A percentile compares a stretch with the other conserved stretches of the same genome.
phyloP scores from a whole-genome alignment of 768 basidiomycete species.

The Agrocybe chaxingu region DNA sequence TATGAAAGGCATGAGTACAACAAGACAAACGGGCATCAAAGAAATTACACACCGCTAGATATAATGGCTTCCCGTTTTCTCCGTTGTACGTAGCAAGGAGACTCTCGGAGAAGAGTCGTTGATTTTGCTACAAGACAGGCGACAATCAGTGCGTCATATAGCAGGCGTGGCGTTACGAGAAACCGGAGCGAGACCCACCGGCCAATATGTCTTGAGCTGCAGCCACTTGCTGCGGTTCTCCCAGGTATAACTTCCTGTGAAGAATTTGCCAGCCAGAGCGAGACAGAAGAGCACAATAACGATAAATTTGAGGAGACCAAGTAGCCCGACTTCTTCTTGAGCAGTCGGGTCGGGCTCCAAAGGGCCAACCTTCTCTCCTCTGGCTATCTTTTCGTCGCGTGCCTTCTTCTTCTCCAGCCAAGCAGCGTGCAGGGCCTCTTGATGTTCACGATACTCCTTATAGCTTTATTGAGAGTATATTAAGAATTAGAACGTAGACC shows the following conservation, averaged over 20 bases:
- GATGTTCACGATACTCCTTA: constrained; percentile 62
- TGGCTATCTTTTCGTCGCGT: constrained; percentile 68
- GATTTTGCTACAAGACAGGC: constrained; percentile 39
- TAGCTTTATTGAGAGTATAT: constrained; percentile 40
- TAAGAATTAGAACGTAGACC: not conserved
- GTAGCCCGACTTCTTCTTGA: constrained; percentile 59
- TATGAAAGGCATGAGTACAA: constrained; percentile 16
- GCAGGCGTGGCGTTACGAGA: not conserved
- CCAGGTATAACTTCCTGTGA: constrained; percentile 87
- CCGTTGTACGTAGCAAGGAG: constrained; percentile 72
- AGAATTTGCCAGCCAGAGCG: constrained; percentile 71
- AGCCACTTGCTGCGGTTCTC: constrained; percentile 70
- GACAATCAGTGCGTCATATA: constrained; percentile 3
- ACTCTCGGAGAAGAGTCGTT: constrained; percentile 73
- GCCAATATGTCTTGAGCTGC: constrained; percentile 58
- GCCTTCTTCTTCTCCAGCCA: constrained; percentile 71
- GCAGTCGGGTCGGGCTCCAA: constrained; percentile 73
- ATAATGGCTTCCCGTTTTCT: constrained; percentile 62
- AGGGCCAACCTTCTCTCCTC: constrained; percentile 71
- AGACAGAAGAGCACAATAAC: constrained; percentile 50
- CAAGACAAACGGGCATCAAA: constrained; percentile 10
- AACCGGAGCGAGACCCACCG: constrained; percentile 37
- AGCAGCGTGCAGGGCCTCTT: constrained; percentile 55
- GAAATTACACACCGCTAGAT: constrained; percentile 65
- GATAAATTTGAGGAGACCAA: constrained; percentile 69